Evolutionary conservation across 78 protist genomes (phyloP).

Genomic region (Dictyostelium capitatum): DNA sequence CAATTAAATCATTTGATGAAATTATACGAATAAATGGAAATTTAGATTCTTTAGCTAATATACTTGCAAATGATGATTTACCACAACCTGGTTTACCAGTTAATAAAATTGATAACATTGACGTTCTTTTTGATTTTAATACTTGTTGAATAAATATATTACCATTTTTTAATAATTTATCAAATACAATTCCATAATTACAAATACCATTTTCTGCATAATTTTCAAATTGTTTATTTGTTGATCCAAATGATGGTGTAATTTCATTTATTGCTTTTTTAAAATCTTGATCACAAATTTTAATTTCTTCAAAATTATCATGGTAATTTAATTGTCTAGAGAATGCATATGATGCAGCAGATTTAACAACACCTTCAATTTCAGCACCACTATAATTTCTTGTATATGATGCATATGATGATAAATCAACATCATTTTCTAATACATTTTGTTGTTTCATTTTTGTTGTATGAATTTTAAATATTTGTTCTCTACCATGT

Average conservation of each 20-base stretch:
- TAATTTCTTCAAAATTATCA: conserved; percentile 60
- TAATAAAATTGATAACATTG: conserved; percentile 91
- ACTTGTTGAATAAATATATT: conserved; percentile 84
- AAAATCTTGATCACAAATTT: conserved; percentile 90
- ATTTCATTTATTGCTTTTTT: conserved; percentile 93
- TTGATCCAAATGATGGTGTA: conserved; percentile 95
- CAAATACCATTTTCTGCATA: conserved; percentile 89
- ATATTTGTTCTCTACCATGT: conserved; percentile 96
- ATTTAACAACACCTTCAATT: conserved; percentile 94
- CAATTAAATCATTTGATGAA: conserved; percentile 92
- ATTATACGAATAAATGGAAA: conserved; percentile 96
- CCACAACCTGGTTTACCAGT: conserved; percentile 94
- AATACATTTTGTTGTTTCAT: conserved; percentile 81
- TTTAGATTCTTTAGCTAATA: conserved; percentile 84
- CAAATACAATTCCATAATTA: conserved; percentile 79
- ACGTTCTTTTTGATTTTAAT: conserved; percentile 78
- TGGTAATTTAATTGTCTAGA: conserved; percentile 85
- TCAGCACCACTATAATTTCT: conserved; percentile 98
- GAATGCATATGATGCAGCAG: conserved; percentile 94
- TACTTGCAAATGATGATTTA: conserved; percentile 97
- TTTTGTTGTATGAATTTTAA: conserved; percentile 95
- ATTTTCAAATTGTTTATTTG: conserved; percentile 79
- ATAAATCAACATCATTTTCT: conserved; percentile 92
- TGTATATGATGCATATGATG: conserved; percentile 89
- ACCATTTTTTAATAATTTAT: conserved; percentile 75